Percentiles rank a stretch among this genome's conserved stretches.
Conservation (phyloP, 805 yeast genomes). For the Cyberlindnera maclurae region DNA sequence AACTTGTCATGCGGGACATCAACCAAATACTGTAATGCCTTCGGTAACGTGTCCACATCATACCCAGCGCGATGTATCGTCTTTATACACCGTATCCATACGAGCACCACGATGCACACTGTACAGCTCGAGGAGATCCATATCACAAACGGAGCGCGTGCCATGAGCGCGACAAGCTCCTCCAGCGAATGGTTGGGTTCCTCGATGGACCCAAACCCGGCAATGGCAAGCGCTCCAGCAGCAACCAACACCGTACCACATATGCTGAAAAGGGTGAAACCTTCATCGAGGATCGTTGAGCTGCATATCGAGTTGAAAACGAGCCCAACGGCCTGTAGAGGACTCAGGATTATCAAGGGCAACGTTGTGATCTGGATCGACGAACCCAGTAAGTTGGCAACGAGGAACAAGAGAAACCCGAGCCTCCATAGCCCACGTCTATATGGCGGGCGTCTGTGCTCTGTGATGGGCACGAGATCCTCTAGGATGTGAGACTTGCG, state of each 20-base stretch:
- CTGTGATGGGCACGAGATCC: slow-evolving; percentile 22
- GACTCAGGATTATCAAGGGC: slow-evolving; percentile 73
- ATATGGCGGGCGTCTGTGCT: slow-evolving; percentile 25
- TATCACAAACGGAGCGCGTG: slow-evolving; percentile 39
- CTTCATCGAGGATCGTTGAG: slow-evolving; percentile 57
- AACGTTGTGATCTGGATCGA: slow-evolving; percentile 76
- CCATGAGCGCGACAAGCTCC: slow-evolving; percentile 38
- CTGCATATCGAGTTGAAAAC: slow-evolving; percentile 80
- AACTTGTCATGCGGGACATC: slow-evolving; percentile 9
- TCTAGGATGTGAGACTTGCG: slow-evolving; percentile 63
- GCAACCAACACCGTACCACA: slow-evolving; percentile 64
- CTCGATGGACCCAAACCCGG: slow-evolving; percentile 56
- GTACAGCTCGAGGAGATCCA: slow-evolving; percentile 46
- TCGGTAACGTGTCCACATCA: background rate
- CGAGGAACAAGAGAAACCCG: slow-evolving; percentile 65
- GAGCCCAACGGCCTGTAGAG: slow-evolving; percentile 81
- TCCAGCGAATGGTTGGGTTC: slow-evolving; percentile 46
- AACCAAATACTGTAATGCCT: slow-evolving; percentile 1
- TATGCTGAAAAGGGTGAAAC: slow-evolving; percentile 49
- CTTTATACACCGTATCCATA: slow-evolving; percentile 23
- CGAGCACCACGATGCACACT: slow-evolving; percentile 23
- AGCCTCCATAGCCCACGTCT: slow-evolving; percentile 61
- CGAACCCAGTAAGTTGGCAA: slow-evolving; percentile 74
- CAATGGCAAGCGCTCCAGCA: slow-evolving; percentile 71
- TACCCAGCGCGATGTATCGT: slow-evolving; percentile 2